phyloP scores from a whole-genome alignment of 371 early-diverging fungal genomes.

The Syncephalastrum monosporum region DNA sequence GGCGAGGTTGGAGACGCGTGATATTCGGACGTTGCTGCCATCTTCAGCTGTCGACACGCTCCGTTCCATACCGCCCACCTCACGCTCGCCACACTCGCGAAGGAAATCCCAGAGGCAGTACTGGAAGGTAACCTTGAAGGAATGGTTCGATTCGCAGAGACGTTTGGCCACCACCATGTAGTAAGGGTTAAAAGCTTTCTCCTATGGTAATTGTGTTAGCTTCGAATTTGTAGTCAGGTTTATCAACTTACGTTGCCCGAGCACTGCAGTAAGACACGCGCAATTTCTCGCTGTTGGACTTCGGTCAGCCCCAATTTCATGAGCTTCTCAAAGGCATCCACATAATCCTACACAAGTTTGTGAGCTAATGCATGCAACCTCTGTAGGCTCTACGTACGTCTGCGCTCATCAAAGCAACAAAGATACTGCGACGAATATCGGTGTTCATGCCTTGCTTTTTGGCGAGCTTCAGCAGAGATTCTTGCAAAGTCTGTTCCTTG shows the following conservation, averaged over 20 bases:
- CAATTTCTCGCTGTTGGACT: slow-evolving; percentile 93
- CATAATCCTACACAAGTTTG: slow-evolving; percentile 67
- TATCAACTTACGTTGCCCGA: slow-evolving; percentile 68
- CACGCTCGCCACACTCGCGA: slow-evolving; percentile 73
- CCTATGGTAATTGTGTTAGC: slow-evolving; percentile 42
- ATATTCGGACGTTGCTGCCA: slow-evolving; percentile 51
- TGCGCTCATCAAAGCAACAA: slow-evolving; percentile 88
- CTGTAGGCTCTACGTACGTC: slow-evolving; percentile 54
- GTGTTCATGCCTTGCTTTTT: slow-evolving; percentile 94
- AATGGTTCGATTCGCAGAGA: slow-evolving; percentile 74
- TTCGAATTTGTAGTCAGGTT: not conserved
- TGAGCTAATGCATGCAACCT: not conserved
- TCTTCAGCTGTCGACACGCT: slow-evolving; percentile 15
- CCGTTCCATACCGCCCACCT: slow-evolving; percentile 75
- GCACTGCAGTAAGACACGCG: slow-evolving; percentile 89
- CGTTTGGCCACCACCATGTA: slow-evolving; percentile 84
- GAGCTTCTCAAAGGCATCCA: slow-evolving; percentile 89
- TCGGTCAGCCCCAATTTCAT: slow-evolving; percentile 81
- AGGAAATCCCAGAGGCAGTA: slow-evolving; percentile 94
- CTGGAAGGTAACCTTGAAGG: slow-evolving; percentile 91
- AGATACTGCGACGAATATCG: slow-evolving; percentile 89
- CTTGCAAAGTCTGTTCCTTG: slow-evolving; percentile 52
- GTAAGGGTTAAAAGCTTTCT: slow-evolving; percentile 91
- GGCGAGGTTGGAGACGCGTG: slow-evolving; percentile 69
- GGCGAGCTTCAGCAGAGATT: slow-evolving; percentile 76